Conservation (phyloP, 306 rosid species). For the Clitoria ternatea region DNA sequence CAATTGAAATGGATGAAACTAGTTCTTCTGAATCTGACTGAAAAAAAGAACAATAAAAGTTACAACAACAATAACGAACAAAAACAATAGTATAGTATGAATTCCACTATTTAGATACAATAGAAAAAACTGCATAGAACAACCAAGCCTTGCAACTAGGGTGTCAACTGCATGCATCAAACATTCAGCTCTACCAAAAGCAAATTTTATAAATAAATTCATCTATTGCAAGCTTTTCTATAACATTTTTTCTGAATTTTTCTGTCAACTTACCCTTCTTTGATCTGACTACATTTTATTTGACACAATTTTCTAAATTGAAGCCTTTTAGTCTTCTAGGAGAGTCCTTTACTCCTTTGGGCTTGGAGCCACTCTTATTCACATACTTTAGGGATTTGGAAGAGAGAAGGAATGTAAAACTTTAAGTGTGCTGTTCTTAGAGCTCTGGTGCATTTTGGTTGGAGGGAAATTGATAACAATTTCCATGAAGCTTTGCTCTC, state of each 20-base stretch:
- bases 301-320: not conserved
- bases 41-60: slow-evolving; percentile 32
- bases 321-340: not conserved
- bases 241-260: not conserved
- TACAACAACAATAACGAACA: slow-evolving; percentile 7
- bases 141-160: not conserved
- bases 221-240: not conserved
- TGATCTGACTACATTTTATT: not conserved
- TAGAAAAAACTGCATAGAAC: not conserved
- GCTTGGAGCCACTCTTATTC: not conserved
- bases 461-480: not conserved
- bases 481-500: not conserved
- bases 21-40: slow-evolving; percentile 84
- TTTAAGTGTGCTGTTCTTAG: no score
- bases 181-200: not conserved
- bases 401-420: not conserved
- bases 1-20: slow-evolving; percentile 67
- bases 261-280: not conserved
- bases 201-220: not conserved
- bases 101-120: not conserved
- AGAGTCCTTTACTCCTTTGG: not conserved
- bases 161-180: not conserved
- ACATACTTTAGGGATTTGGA: not conserved
- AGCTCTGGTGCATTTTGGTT: not conserved
- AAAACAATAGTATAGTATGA: not conserved